These are phyloP conservation scores for Pneumocystis murina DNA, from an alignment of 1,139 yeast species.

Conservation along the genomic window DNA sequence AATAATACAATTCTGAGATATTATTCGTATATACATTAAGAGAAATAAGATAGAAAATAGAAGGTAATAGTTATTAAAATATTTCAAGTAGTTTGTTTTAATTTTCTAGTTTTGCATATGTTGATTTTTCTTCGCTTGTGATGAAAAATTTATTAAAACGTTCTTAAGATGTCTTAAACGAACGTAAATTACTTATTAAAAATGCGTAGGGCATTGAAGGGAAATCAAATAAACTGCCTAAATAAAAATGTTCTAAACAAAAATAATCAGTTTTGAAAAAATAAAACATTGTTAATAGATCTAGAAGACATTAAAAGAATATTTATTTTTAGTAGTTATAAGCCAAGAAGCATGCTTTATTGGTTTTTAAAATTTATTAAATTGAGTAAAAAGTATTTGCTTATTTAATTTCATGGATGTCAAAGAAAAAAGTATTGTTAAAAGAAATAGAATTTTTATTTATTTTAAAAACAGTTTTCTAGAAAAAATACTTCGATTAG, in stretches of 20 bases:
- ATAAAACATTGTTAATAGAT: slow-evolving; percentile 89
- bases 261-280: slow-evolving; percentile 81
- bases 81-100: slow-evolving; percentile 20
- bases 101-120: slow-evolving; percentile 79
- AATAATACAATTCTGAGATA: slow-evolving; percentile 18
- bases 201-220: slow-evolving; percentile 73
- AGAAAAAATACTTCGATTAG: too few relatives aligned
- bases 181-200: slow-evolving; percentile 75
- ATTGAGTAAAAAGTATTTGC: slow-evolving; percentile 75
- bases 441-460: too few relatives aligned
- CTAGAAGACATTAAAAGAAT: slow-evolving; percentile 57
- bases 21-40: slow-evolving; percentile 30
- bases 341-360: slow-evolving; percentile 66
- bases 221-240: slow-evolving; percentile 40
- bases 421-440: too few relatives aligned
- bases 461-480: too few relatives aligned
- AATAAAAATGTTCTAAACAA: slow-evolving; percentile 44
- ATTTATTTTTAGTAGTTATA: slow-evolving; percentile 29
- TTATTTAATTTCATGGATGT: slow-evolving; percentile 53
- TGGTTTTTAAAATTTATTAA: slow-evolving; percentile 82
- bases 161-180: slow-evolving; percentile 60
- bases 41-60: slow-evolving; percentile 17
- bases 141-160: slow-evolving; percentile 52
- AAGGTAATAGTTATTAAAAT: slow-evolving; percentile 4
- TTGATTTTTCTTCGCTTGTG: slow-evolving; percentile 53